Percentiles rank a stretch among this genome's conserved stretches.
phyloP scores from a whole-genome alignment of 2,329 filamentous ascomycete species.

The Neurospora sp. region DNA sequence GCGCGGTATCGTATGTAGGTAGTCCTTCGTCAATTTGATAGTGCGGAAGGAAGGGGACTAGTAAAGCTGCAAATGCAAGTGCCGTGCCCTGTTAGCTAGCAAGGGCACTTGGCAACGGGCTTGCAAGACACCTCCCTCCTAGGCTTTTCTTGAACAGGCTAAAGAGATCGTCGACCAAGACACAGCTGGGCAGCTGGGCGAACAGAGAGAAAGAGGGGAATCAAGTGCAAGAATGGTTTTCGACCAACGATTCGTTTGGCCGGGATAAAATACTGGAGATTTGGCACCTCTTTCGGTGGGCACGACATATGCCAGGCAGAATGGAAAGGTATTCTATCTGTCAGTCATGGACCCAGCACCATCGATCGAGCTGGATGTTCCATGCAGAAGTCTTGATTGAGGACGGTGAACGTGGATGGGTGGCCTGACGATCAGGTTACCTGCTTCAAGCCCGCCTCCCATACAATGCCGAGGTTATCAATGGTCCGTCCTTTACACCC shows the following conservation, averaged over 20 bases:
- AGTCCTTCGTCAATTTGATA: too few relatives aligned
- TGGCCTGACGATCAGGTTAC: not conserved
- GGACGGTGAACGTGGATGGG: not conserved
- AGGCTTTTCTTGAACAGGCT: not conserved
- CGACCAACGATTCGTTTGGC: too few relatives aligned
- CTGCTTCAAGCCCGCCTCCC: not conserved
- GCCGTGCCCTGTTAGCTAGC: not conserved
- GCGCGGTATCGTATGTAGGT: too few relatives aligned
- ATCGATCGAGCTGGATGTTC: not conserved
- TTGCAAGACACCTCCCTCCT: not conserved
- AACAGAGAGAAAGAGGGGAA: too few relatives aligned
- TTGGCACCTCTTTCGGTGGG: not conserved
- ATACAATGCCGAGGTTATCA: not conserved
- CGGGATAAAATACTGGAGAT: not conserved
- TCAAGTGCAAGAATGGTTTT: too few relatives aligned
- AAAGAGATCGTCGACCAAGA: not conserved
- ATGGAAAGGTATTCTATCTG: not conserved
- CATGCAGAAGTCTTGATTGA: too few relatives aligned
- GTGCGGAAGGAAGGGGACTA: not conserved
- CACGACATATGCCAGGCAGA: not conserved
- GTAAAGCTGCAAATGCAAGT: not conserved
- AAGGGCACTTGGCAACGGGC: not conserved
- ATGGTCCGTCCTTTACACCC: not conserved
- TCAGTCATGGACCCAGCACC: not conserved
- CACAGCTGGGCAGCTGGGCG: not conserved